Percentiles rank a stretch among this genome's conserved stretches.
Conservation (phyloP, 257 asterid species). For the Rubia yunnanensis region DNA sequence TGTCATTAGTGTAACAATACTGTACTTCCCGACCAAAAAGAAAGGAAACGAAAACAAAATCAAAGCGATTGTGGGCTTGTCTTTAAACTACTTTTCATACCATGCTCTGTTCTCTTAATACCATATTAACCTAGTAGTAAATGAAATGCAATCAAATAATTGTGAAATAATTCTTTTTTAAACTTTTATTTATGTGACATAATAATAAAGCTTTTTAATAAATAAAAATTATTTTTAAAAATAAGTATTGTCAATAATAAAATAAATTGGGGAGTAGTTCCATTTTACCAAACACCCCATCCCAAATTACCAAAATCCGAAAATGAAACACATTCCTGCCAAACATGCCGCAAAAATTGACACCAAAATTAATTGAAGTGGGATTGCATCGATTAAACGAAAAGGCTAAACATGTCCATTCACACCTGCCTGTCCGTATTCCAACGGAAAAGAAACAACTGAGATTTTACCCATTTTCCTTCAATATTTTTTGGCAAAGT, state of each 20-base stretch:
- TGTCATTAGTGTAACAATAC: no score
- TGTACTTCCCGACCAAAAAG: neutral
- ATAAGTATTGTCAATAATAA: no score
- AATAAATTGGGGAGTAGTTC: no score
- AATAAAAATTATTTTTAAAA: no score
- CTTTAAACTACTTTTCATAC: neutral
- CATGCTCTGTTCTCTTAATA: no score
- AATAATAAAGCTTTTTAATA: no score
- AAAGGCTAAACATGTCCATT: constrained; percentile 17
- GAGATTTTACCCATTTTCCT: constrained; percentile 12
- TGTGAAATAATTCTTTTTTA: no score
- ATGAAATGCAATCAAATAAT: no score
- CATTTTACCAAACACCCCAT: neutral
- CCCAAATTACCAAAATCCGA: neutral
- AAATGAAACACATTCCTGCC: constrained; percentile 1
- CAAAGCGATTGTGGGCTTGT: neutral
- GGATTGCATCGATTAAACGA: constrained; percentile 2
- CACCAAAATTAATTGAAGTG: neutral
- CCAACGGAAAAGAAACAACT: constrained; percentile 31
- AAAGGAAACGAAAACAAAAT: neutral
- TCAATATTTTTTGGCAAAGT: constrained; percentile 8
- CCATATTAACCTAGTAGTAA: no score
- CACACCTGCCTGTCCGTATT: constrained; percentile 14
- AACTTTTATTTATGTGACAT: no score
- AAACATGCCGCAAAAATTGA: constrained; percentile 16